phyloP scores from a whole-genome alignment of 225 moss, liverwort and hornwort species.

The Ulota crispa region DNA sequence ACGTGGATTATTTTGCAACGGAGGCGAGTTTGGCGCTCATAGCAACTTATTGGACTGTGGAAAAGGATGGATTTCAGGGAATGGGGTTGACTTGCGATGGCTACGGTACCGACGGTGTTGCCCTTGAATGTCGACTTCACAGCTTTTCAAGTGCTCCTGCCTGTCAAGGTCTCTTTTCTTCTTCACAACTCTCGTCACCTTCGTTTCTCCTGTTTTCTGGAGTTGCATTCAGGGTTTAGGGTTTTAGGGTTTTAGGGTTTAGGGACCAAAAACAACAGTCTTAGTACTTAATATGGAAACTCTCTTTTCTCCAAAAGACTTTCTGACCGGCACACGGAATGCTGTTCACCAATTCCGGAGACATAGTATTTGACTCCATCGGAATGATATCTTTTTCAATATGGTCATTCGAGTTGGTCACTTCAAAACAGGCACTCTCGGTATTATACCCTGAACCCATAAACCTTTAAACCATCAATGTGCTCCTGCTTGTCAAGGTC shows the following conservation, averaged over 20 bases:
- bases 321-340: too few relatives aligned
- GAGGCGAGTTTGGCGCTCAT: neutral
- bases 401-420: too few relatives aligned
- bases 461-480: too few relatives aligned
- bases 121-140: conserved; percentile 46
- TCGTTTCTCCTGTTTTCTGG: neutral
- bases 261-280: too few relatives aligned
- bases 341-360: too few relatives aligned
- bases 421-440: too few relatives aligned
- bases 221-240: neutral
- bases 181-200: neutral
- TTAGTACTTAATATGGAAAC: too few relatives aligned
- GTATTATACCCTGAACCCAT: too few relatives aligned
- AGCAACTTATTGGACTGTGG: neutral
- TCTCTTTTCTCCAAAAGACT: too few relatives aligned
- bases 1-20: neutral
- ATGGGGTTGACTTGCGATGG: conserved; percentile 10
- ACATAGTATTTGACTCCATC: too few relatives aligned
- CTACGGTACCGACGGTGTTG: conserved; percentile 44
- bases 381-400: too few relatives aligned
- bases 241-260: neutral
- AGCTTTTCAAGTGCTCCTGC: conserved; percentile 43
- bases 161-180: conserved; percentile 35
- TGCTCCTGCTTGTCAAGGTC: conserved; percentile 39
- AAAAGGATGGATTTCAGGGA: neutral